Base-by-base conservation (phyloP, 2,329 filamentous ascomycete species). In the Claviceps maximensis region DNA sequence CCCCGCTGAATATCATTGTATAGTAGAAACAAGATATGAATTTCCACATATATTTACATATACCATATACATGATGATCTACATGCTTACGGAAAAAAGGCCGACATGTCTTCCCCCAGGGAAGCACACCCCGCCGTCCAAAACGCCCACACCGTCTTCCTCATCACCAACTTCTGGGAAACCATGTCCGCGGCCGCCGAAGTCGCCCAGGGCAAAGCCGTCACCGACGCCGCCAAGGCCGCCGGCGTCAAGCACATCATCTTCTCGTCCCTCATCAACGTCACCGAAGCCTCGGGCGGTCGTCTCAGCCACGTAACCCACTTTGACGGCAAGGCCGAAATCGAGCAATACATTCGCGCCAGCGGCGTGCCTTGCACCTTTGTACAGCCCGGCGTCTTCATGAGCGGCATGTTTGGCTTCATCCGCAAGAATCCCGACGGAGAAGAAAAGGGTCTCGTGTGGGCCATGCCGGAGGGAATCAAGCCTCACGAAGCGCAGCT, bases 281-380 rank as follows among this genome's bases (percentile, higher is more conserved):
- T 69, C 29, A 67, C 63, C 2, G 60, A 72, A 40, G 59, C 62
- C 3, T 67, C 68, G 42, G 63, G 64, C 0, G 73, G 73, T 2
- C 61, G 58, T 1, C 61, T 74, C 1, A 42, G 61, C 3, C 58
- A 68, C 19, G 71, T 76, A 7, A 55, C 65, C 48, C 73, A 77
- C 54, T 83, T 83, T 55, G 79, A 83, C 58, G 67, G 65, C 54
- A 83, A 83, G 61, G 75, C 77, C 29, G 64, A 74, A 33, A 71
- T 78, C 13, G 78, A 82, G 57, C 55, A 69, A n/a, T 80, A 83
- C 57, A 79, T 83, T 53, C 74, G 76, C 12, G 53, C 59, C 0
- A 64, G 74, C 2, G 71, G 70, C 0, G 63, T 83, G 2, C 71
- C 72, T 1, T 70, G 68, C 12, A 73, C 77, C 0, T 81, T 80